Conservation (phyloP, 2,329 filamentous ascomycete species). For the Pyrenophora tritici-repentis region DNA sequence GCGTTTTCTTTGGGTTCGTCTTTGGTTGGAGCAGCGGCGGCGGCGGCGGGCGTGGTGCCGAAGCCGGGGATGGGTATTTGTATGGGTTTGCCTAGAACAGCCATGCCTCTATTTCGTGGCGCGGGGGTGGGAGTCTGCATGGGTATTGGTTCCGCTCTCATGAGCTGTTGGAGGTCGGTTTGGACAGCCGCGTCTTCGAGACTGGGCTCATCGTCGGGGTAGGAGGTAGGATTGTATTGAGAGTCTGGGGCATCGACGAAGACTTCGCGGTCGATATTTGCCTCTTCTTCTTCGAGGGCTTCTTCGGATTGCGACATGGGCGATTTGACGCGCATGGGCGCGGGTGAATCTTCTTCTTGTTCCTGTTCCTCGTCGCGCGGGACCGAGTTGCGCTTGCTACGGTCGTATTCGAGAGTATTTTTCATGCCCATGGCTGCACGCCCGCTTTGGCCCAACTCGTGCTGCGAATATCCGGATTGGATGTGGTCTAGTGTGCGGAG, state of each 20-base stretch:
- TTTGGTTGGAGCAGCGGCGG: not conserved
- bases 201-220: constrained; percentile 11
- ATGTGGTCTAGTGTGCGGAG: constrained; percentile 45
- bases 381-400: too few relatives aligned
- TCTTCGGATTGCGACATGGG: constrained; percentile 79
- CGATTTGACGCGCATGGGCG: constrained; percentile 65
- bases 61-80: constrained; percentile 27
- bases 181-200: constrained; percentile 36
- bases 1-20: constrained; percentile 15
- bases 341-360: not conserved
- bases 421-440: constrained; percentile 33
- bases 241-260: constrained; percentile 57
- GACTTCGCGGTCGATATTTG: constrained; percentile 46
- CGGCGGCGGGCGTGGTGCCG: constrained; percentile 6
- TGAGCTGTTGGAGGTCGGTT: constrained; percentile 13
- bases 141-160: constrained; percentile 17
- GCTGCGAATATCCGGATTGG: constrained; percentile 31
- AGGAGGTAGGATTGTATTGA: constrained; percentile 44
- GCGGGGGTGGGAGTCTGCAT: constrained; percentile 25
- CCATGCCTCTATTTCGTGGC: constrained; percentile 17
- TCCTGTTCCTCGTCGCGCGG: not conserved
- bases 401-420: constrained; percentile 13
- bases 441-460: constrained; percentile 50
- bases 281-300: constrained; percentile 51
- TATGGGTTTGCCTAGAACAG: constrained; percentile 26